Conservation (phyloP, 495 filamentous ascomycete genomes). For the Parathielavia appendiculata region DNA sequence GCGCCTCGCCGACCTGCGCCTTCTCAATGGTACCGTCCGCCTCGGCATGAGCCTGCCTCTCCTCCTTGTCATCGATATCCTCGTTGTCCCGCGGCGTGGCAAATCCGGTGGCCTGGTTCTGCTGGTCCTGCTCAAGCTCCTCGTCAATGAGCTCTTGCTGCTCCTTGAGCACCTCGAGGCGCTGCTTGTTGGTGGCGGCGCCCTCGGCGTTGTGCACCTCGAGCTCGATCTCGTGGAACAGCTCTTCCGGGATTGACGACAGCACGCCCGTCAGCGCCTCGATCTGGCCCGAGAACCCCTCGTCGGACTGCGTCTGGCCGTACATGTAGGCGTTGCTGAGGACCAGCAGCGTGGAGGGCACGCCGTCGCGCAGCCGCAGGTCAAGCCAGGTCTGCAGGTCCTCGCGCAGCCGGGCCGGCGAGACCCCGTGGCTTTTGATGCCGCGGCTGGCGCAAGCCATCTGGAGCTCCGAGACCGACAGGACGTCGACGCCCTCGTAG, state of each 20-base stretch:
- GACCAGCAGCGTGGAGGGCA: conserved; percentile 91
- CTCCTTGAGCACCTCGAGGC: conserved; percentile 97
- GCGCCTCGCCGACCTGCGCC: conserved; percentile 40
- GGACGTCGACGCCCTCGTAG: conserved; percentile 87
- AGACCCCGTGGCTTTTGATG: conserved; percentile 86
- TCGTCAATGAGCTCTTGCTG: conserved; percentile 98
- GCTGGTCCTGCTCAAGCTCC: conserved; percentile 85
- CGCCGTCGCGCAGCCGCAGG: conserved; percentile 82
- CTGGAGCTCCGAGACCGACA: conserved; percentile 91
- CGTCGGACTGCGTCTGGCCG: conserved; percentile 65
- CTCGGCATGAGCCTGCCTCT: conserved; percentile 38
- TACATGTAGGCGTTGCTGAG: conserved; percentile 98
- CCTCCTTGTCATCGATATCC: conserved; percentile 65
- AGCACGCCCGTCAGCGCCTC: conserved; percentile 89
- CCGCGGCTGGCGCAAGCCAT: conserved; percentile 85
- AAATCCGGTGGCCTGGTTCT: conserved; percentile 60
- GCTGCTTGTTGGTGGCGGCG: conserved; percentile 97
- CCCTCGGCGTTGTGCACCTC: conserved; percentile 97
- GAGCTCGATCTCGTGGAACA: conserved; percentile 99
- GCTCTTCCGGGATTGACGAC: conserved; percentile 90
- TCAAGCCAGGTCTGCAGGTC: conserved; percentile 95
- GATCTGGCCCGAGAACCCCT: conserved; percentile 82
- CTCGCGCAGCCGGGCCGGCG: conserved; percentile 78
- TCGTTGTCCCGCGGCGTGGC: conserved; percentile 82
- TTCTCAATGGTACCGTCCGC: conserved; percentile 35